Percentiles rank a stretch among this genome's conserved stretches.
Conservation (phyloP, 495 filamentous ascomycete species). For the Trichoderma orchidacearum region DNA sequence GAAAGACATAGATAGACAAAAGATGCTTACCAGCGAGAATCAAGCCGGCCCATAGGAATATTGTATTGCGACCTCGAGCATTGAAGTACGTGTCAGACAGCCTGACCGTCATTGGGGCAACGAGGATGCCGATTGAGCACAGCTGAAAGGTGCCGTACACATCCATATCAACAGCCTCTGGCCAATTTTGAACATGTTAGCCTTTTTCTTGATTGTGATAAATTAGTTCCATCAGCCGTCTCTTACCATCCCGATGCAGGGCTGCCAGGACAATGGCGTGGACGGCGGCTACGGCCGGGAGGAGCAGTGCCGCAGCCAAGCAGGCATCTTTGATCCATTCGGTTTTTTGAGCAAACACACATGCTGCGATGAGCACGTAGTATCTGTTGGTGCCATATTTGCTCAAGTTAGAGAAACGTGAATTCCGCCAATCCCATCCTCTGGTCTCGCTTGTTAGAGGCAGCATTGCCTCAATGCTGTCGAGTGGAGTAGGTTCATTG, state of each 20-base stretch:
- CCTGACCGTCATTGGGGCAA: conserved; percentile 41
- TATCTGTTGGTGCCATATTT: conserved; percentile 24
- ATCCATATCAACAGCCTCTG: conserved; percentile 50
- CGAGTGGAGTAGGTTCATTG: not conserved
- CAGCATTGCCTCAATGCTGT: not conserved
- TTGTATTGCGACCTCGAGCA: conserved; percentile 43
- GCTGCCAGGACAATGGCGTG: conserved; percentile 44
- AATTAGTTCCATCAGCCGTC: not conserved
- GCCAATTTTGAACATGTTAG: not conserved
- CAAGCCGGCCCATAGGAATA: conserved; percentile 46
- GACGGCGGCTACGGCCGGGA: conserved; percentile 46
- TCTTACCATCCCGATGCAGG: conserved; percentile 36
- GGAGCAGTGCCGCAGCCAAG: conserved; percentile 44
- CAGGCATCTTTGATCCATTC: conserved; percentile 46
- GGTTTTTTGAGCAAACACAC: conserved; percentile 39
- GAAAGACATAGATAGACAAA: not conserved
- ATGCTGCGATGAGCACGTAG: conserved; percentile 44
- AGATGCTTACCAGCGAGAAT: conserved; percentile 35
- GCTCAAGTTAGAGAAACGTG: not conserved
- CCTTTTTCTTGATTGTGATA: no score
- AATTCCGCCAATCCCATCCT: no score
- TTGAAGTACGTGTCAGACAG: conserved; percentile 46
- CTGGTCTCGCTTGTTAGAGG: no score
- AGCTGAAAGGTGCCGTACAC: conserved; percentile 50
- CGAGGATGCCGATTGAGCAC: conserved; percentile 46